phyloP scores from a whole-genome alignment of 192 early-diverging fungal species.

The Coemansia sp. region DNA sequence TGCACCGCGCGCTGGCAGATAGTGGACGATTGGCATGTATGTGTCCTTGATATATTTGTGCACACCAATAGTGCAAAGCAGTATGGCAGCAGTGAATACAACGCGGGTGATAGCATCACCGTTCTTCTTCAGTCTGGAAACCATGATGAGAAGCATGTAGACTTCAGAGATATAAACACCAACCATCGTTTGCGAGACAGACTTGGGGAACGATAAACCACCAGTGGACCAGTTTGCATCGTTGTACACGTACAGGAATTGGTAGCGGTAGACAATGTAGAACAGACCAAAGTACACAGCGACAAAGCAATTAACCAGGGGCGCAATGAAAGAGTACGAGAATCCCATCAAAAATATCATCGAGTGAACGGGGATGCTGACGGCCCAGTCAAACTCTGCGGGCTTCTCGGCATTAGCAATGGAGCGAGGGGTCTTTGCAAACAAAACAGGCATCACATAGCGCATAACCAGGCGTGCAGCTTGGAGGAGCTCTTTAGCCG shows the following conservation, averaged over 20 bases:
- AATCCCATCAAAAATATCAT: conserved; percentile 74
- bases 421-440: conserved; percentile 72
- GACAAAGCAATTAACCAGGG: conserved; percentile 77
- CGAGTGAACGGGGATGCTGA: conserved; percentile 64
- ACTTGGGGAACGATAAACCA: conserved; percentile 65
- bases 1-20: conserved; percentile 49
- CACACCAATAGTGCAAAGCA: conserved; percentile 54
- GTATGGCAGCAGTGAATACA: conserved; percentile 49
- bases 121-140: conserved; percentile 52
- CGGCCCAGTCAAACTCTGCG: conserved; percentile 58
- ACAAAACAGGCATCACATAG: conserved; percentile 55
- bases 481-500: conserved; percentile 71
- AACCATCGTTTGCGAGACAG: conserved; percentile 61
- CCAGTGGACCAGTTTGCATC: conserved; percentile 56
- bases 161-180: conserved; percentile 77
- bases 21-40: conserved; percentile 58
- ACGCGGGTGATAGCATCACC: conserved; percentile 51
- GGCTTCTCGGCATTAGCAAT: conserved; percentile 58
- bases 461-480: conserved; percentile 61
- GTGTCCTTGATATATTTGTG: conserved; percentile 59
- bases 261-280: conserved; percentile 77
- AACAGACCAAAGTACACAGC: conserved; percentile 71
- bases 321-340: conserved; percentile 75
- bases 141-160: conserved; percentile 70
- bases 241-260: conserved; percentile 78